A percentile compares a stretch with the other conserved stretches of the same genome.
phyloP scores from a whole-genome alignment of 176 grass and related monocot species.

The Avena sativa region DNA sequence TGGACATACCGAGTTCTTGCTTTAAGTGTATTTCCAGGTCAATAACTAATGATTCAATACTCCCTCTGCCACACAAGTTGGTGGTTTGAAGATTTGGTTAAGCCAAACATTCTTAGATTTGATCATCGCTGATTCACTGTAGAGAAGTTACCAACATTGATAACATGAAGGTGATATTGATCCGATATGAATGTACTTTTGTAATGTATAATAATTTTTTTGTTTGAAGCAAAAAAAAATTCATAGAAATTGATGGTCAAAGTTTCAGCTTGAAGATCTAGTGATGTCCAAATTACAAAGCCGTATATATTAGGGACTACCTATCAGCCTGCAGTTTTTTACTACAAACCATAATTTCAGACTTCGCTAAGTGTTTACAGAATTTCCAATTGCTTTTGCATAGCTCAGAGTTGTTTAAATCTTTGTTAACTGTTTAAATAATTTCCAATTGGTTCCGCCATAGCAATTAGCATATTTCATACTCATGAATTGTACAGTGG shows the following conservation, averaged over 20 bases:
- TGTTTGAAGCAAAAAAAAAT: not conserved
- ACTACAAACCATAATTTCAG: not conserved
- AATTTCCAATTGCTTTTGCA: not conserved
- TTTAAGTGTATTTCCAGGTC: not conserved
- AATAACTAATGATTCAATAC: not conserved
- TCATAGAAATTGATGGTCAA: not conserved
- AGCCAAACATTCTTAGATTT: slow-evolving; percentile 4
- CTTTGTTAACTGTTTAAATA: not conserved
- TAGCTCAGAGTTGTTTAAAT: not conserved
- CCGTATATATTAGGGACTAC: not conserved
- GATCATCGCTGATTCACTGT: not conserved
- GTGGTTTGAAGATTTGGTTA: not conserved
- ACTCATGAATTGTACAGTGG: not conserved
- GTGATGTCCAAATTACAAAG: not conserved
- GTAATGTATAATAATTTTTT: not conserved
- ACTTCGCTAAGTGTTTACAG: not conserved
- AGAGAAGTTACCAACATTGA: not conserved
- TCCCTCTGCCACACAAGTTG: not conserved
- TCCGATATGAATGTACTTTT: not conserved
- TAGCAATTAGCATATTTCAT: not conserved
- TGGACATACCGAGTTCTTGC: not conserved
- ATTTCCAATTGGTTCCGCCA: not conserved
- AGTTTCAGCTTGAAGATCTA: not conserved
- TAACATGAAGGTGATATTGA: not conserved
- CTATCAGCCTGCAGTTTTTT: not conserved